Base-by-base conservation (phyloP, 2,329 filamentous ascomycete species). In the Emmonsia crescens region DNA sequence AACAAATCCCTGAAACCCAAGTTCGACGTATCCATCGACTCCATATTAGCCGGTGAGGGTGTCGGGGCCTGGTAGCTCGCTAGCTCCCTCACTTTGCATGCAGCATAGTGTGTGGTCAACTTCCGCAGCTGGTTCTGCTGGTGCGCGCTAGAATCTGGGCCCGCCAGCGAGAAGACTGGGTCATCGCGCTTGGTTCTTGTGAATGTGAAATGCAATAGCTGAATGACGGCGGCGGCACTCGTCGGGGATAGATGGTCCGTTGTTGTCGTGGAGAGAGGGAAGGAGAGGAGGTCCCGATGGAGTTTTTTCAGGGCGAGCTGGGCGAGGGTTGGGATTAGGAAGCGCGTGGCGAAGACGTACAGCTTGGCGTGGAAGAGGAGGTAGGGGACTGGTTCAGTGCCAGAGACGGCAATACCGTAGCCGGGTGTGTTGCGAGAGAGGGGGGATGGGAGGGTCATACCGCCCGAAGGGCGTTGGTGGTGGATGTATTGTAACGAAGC, bases 301-400 rank as follows among this genome's bases (percentile, higher is more conserved):
- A 77, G 66, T 64, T 76, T 76, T 57, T 71, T 70, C 5, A 77
- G 71, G 64, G 73, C 74, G 38, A 76, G 68, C 60, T 76, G 73
- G 2, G 74, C 74, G 31, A 77, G 70, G 16, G 71, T 71, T 3
- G 73, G 72, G 61, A 77, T 74, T 51, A 76, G 66, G 65, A 75
- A 77, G 57, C 73, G 72, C 1, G 73, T 74, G n/a, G 75, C 74
- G 60, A 77, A 76, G 62, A 76, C 72, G 63, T 77, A 76, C 54
- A 77, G 63, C 66, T 77, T 76, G n/a, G 75, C 75, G 49, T 77
- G 75, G 66, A 76, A 76, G 46, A 75, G 69, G 33, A 76, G 69
- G 61, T 77, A 76, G 3, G 74, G 74, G 14, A 73, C 59, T 33
- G 54, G 54, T 12, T 67, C 63, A 1, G 57, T 52, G 40, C 44